Percentiles rank a stretch among this genome's conserved stretches.
Evolutionary conservation across 345 rosid species (phyloP).

Genomic region (Sisymbrium altissimum): DNA sequence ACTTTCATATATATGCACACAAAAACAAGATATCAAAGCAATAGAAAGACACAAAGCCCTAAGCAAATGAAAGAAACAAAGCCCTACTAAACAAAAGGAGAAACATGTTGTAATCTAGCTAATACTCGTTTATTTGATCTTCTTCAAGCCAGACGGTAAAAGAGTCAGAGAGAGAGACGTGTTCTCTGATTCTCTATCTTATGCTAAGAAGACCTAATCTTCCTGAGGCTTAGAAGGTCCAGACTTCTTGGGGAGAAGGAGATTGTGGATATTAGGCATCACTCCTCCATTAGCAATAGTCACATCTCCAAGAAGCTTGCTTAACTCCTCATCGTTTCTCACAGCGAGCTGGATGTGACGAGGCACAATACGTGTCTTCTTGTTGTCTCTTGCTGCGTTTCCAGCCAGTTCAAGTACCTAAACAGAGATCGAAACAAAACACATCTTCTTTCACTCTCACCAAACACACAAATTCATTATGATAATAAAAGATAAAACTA

Average conservation of each 20-base stretch:
- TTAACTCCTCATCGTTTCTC: slow-evolving; percentile 91
- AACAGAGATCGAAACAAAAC: neutral
- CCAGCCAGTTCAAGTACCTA: slow-evolving; percentile 92
- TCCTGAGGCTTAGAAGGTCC: slow-evolving; percentile 67
- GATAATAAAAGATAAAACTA: neutral
- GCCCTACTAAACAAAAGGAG: neutral
- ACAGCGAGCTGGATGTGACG: slow-evolving; percentile 90
- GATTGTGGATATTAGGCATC: slow-evolving; percentile 96
- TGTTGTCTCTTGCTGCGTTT: slow-evolving; percentile 86
- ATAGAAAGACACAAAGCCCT: neutral
- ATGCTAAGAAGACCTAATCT: slow-evolving; percentile 21
- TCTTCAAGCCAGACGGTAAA: neutral
- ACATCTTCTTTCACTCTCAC: neutral
- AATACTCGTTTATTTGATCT: neutral
- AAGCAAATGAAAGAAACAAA: neutral
- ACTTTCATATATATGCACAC: slow-evolving; percentile 17
- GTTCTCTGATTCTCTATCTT: neutral
- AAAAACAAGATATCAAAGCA: slow-evolving; percentile 3
- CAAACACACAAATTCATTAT: too few species aligned
- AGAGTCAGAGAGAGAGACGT: slow-evolving; percentile 13
- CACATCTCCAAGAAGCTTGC: slow-evolving; percentile 93
- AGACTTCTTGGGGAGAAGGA: slow-evolving; percentile 82
- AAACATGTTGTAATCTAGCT: neutral
- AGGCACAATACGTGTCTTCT: slow-evolving; percentile 88
- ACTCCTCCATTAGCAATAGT: slow-evolving; percentile 96